Percentiles rank a stretch among this genome's conserved stretches.
phyloP scores from a whole-genome alignment of 2,329 filamentous ascomycete species.

The Zymoseptoria brevis region DNA sequence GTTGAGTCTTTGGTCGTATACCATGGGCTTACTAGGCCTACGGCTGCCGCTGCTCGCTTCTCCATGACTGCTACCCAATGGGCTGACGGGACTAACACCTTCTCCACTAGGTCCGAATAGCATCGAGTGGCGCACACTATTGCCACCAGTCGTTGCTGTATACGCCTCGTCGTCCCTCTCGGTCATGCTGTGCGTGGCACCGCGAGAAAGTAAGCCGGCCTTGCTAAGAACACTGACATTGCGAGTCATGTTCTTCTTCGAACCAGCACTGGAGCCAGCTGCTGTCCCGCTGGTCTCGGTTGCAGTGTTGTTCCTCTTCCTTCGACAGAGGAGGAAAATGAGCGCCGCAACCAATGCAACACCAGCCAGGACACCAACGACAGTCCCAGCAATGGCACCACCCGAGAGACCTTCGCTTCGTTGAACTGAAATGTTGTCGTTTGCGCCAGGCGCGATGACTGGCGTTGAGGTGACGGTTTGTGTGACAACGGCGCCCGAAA shows the following conservation, averaged over 20 bases:
- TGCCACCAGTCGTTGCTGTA: slow-evolving; percentile 16
- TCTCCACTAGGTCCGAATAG: slow-evolving; percentile 22
- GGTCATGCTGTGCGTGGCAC: slow-evolving; percentile 18
- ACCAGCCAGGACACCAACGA: slow-evolving; percentile 35
- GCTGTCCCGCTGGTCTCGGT: slow-evolving; percentile 8
- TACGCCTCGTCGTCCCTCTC: slow-evolving; percentile 23
- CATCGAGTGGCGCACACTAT: slow-evolving; percentile 28
- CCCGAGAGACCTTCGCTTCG: slow-evolving; percentile 26
- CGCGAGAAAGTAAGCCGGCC: slow-evolving; percentile 35
- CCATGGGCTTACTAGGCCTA: slow-evolving; percentile 37
- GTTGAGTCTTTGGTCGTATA: slow-evolving; percentile 44
- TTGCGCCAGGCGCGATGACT: slow-evolving; percentile 15
- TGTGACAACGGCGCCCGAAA: slow-evolving; percentile 37
- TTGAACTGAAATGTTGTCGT: slow-evolving; percentile 14
- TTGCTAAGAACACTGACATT: slow-evolving; percentile 44
- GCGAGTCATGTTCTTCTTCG: slow-evolving; percentile 23
- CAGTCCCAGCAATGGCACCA: slow-evolving; percentile 38
- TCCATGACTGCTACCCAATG: slow-evolving; percentile 21
- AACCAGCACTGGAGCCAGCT: slow-evolving; percentile 6
- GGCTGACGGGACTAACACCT: slow-evolving; percentile 25
- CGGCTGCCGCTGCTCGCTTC: slow-evolving; percentile 18
- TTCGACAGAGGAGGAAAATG: slow-evolving; percentile 35
- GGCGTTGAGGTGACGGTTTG: slow-evolving; percentile 38
- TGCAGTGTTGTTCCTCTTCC: slow-evolving; percentile 22
- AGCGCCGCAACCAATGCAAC: slow-evolving; percentile 32